Base-by-base conservation (phyloP, 768 basidiomycete species). In the Agaricus subrufescens region DNA sequence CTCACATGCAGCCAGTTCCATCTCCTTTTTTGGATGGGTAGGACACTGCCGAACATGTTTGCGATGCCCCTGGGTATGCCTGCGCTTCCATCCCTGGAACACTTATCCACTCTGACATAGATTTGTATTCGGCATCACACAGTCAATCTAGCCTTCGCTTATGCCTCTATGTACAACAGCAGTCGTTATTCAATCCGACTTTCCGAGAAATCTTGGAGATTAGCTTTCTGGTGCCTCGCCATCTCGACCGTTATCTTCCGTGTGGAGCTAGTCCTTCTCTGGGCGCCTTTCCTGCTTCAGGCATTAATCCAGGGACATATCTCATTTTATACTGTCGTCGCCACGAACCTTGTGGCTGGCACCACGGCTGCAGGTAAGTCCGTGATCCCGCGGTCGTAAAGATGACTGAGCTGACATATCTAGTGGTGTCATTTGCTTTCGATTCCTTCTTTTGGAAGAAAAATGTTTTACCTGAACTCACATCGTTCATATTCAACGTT, bases 31-130 rank as follows among this genome's bases (percentile, higher is more conserved):
- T 98, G 93, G 87, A 91, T 94, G 77, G 86, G 94, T 2, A 73
- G 97, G 52, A 97, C 96, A 0, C 70, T 98, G 6, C 96, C 97
- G 1, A 99, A 98, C 67, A 96, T 94, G 86, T 85, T 94, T 59
- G 94, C 94, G 3, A 71, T 94, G 15, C 73, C 89, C 2, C 83
- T 86, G 45, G 90, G 94, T 95, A 59, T 25, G 71, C 60, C 26
- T 19, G 30, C 56, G 40, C 37, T 11, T 37, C 30, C 46, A 38
- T 54, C 31, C 31, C 11, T 34, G 31, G 15, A 30, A 46, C 15
- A 5, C 38, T 54, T 34, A 19, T 54, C 2, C 19, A 38, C 46
- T 6, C 8, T 44, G 29, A 50, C 51, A 45, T 23, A 31, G 12
- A 11, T 15, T n/a, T 30, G 26, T 53, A 15, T 27, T 37, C 3